phyloP scores from a whole-genome alignment of 2,329 filamentous ascomycete species.

The Penicillium corylophilum region DNA sequence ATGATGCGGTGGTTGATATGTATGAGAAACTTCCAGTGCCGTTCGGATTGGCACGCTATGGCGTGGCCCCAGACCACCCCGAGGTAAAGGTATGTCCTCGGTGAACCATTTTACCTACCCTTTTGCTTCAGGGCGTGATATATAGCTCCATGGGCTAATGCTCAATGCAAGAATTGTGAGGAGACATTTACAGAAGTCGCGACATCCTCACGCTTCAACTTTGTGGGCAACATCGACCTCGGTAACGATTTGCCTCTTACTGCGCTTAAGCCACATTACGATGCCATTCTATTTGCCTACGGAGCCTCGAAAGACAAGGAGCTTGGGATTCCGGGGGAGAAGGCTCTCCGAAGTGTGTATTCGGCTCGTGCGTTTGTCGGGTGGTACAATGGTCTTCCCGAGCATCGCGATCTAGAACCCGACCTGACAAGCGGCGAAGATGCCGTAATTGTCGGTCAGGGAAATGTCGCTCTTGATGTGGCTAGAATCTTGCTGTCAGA shows the following conservation, averaged over 20 bases:
- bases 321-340: slow-evolving; percentile 76
- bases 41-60: slow-evolving; percentile 87
- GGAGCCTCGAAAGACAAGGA: slow-evolving; percentile 81
- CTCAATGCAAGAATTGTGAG: slow-evolving; percentile 74
- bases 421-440: slow-evolving; percentile 74
- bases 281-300: slow-evolving; percentile 89
- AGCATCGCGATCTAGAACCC: slow-evolving; percentile 70
- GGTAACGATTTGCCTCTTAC: slow-evolving; percentile 68
- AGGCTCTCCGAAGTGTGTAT: slow-evolving; percentile 66
- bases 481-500: slow-evolving; percentile 81
- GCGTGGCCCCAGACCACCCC: slow-evolving; percentile 96
- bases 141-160: background rate
- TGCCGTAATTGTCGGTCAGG: slow-evolving; percentile 87
- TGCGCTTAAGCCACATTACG: slow-evolving; percentile 75
- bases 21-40: slow-evolving; percentile 92
- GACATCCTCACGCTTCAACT: slow-evolving; percentile 76
- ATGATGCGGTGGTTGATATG: slow-evolving; percentile 80
- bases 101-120: background rate
- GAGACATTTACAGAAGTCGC: slow-evolving; percentile 91
- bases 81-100: slow-evolving; percentile 77
- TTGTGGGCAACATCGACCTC: slow-evolving; percentile 84
- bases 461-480: slow-evolving; percentile 93
- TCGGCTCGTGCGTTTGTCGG: slow-evolving; percentile 93
- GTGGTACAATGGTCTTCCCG: slow-evolving; percentile 96
- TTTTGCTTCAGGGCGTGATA: background rate